Base-by-base conservation (phyloP, 805 yeast species). In the Candida andamanensis region DNA sequence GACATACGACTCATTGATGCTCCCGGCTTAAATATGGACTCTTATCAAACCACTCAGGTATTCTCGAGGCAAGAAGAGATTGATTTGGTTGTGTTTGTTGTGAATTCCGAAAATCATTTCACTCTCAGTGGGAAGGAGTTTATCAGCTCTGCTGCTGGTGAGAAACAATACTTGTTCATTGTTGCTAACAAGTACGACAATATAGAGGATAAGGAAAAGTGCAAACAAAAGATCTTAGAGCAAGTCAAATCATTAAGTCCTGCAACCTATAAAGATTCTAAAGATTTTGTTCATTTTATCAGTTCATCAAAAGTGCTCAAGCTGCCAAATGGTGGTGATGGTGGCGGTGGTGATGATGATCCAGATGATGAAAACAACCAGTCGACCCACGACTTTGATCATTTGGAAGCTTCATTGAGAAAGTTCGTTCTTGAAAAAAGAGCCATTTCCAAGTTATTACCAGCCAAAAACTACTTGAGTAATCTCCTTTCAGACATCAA, bases 11-110 rank as follows among this genome's bases (percentile, higher is more conserved):
- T 92, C 39, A 92, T 92, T 33, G 99, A 92, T 61, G 97, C 97
- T 0, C 99, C 99, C 0, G 99, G 99, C 0, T 67, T 92, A 35
- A 92, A 92, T 54, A 71, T 87, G 70, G 97, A 90, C 49, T 84
- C 92, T 4, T 82, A 81, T 46, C 95, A 86, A 54, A 92, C 99
- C 0, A 85, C 95, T 2, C 95, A 90, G 50, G 87, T 92, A 1
- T 89, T 90, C 54, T 82, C 96, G 2, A 76, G 97, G 39, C 97
- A 92, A 61, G 97, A 92, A 50, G 98, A 92, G 50, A 92, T 92
- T 40, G 99, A 92, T 54, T 68, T 92, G 43, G 95, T 92, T 3
- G 90, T 92, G 1, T 94, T 92, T 63, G 97, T 94, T 2, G 95
- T 92, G 2, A 85, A 82, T 54, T 95, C 98, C 0, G 97, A 89